Percentiles rank a stretch among this genome's conserved stretches.
Evolutionary conservation across 140 eudicot genomes (phyloP).

Genomic region (Anethum foeniculum): DNA sequence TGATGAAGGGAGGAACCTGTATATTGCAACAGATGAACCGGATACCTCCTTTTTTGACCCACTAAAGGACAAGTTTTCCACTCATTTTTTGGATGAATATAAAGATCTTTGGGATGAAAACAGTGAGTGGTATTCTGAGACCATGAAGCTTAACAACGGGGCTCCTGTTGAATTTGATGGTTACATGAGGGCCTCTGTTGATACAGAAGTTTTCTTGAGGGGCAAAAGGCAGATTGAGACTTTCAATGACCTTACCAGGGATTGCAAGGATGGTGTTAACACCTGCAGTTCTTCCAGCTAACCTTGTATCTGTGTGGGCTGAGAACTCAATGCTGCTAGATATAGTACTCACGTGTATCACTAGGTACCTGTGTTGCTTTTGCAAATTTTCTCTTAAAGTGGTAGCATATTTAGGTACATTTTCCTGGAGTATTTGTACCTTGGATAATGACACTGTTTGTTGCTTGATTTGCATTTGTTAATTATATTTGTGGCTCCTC

Average conservation of each 20-base stretch:
- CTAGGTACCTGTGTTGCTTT: conserved; percentile 7
- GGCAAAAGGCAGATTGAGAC: conserved; percentile 93
- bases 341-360: conserved; percentile 8
- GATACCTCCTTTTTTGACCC: conserved; percentile 75
- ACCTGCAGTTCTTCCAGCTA: conserved; percentile 65
- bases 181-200: conserved; percentile 87
- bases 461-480: not conserved
- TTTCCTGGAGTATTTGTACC: conserved; percentile 10
- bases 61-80: conserved; percentile 73
- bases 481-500: not conserved
- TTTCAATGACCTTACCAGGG: conserved; percentile 79
- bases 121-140: conserved; percentile 78
- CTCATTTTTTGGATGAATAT: conserved; percentile 38
- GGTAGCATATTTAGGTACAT: conserved; percentile 11
- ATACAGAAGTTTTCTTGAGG: conserved; percentile 91
- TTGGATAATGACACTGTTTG: not conserved
- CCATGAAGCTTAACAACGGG: conserved; percentile 60
- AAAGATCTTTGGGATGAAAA: conserved; percentile 66
- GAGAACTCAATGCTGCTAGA: conserved; percentile 16
- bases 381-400: not conserved
- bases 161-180: conserved; percentile 90
- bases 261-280: conserved; percentile 88
- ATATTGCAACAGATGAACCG: conserved; percentile 70
- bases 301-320: conserved; percentile 17
- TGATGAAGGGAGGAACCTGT: conserved; percentile 75